Evolutionary conservation across 805 yeast species (phyloP), one percentile per base, ranked within the genome.

Genomic region (Blastobotrys attinorum): DNA sequence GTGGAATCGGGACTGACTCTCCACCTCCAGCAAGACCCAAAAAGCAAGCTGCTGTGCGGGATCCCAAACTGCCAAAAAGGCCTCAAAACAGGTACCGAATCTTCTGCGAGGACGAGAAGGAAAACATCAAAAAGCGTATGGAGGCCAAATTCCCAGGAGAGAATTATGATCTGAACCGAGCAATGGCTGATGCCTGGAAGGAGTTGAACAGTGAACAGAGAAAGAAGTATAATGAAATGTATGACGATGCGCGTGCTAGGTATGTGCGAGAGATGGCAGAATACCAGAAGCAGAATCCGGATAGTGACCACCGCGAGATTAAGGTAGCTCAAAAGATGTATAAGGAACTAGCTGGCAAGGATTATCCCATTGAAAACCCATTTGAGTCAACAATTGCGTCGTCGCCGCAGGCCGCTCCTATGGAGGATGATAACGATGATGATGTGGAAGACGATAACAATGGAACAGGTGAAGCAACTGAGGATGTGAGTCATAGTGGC

Each of bases 1-100:
- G 20, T n/a, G 43, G 27, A 15, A 20, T 22, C 55, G 32, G 59
- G 49, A 35, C 56, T 40, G 48, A 58, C 48, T 13, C 37, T 40
- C 58, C 64, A 36, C 55, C 57, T 29, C 57, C 59, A 44, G 61
- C 59, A 47, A 54, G 36, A 42, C 22, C 25, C 46, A 62, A 57
- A 45, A 56, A 52, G 58, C 64, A 58, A 58, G 66, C 53, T 37
- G 69, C 69, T 40, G 69, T 72, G 7, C 76, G 88, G 54, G 95
- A 88, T 61, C 96, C 96, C 7, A 79, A 79, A 52, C 72, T 82
- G 55, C 97, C 96, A 17, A 86, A 83, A 54, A 72, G 94, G 55
- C 96, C 96, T 4, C 81, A 92, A 3, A 89, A 88, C 61, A 95
- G 96, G 3, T 89, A 88, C 57, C 69, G 86, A 49, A 75, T 86